These are phyloP conservation scores for Trichoderma afroharzianum DNA, from an alignment of 2,329 filamentous ascomycete species.

Conservation along the genomic window DNA sequence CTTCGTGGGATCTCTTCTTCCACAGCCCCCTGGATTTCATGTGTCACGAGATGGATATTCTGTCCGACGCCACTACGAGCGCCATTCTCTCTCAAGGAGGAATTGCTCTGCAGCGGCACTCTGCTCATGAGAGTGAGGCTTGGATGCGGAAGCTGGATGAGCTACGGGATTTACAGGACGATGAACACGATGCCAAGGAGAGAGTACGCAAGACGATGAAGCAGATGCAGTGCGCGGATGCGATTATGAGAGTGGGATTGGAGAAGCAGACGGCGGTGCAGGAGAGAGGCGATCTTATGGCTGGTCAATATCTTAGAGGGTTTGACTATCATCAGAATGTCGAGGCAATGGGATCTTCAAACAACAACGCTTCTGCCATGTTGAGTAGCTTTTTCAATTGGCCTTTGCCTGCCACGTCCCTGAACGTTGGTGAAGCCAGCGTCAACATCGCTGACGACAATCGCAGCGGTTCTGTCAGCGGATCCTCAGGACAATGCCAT, in stretches of 20 bases:
- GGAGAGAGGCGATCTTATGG: not conserved
- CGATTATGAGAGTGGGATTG: not conserved
- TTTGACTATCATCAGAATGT: not conserved
- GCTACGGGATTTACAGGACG: not conserved
- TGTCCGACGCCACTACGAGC: not conserved
- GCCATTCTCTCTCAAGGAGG: not conserved
- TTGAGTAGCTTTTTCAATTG: constrained; percentile 7
- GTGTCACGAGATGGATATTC: not conserved
- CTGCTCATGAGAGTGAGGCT: not conserved
- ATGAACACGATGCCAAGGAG: not conserved
- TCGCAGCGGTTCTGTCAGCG: not conserved
- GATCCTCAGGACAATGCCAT: not conserved
- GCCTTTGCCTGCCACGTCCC: not conserved
- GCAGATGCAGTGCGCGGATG: not conserved
- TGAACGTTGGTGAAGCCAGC: not conserved
- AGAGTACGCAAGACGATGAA: not conserved
- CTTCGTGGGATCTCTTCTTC: constrained; percentile 4
- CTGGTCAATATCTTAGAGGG: not conserved
- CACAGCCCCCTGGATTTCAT: constrained; percentile 3
- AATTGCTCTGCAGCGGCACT: not conserved
- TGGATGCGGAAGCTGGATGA: not conserved
- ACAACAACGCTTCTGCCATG: not conserved
- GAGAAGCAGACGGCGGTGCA: not conserved
- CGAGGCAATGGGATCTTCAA: not conserved
- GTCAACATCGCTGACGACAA: not conserved